Base-by-base conservation (phyloP, 176 grass and related monocot species). In the Musa schizocarpa region DNA sequence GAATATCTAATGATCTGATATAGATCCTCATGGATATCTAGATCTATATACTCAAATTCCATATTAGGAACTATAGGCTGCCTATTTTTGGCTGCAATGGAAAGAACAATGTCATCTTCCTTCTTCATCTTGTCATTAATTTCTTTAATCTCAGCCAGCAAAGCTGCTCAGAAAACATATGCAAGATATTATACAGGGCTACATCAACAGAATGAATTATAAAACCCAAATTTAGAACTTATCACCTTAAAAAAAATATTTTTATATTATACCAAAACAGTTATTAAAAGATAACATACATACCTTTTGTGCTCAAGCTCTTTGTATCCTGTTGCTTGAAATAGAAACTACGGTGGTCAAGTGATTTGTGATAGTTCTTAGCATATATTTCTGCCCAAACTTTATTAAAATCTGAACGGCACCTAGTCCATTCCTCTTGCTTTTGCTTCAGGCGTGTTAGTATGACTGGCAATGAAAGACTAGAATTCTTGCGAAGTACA, bases 271-370 rank as follows among this genome's bases (percentile, higher is more conserved):
- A 49, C 54, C 22, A n/a, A 12, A 50, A 48, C 5, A 11, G 27
- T 23, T 12, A 63, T 50, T 24, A 49, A 17, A 81, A 55, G 55
- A 57, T 49, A 43, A 43, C 4, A 43, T 74, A 51, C 68, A 57
- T 83, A 98, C 94, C 89, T 86, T 94, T 99, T 85, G 83, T 85
- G 78, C 90, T 89, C 70, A 99, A 88, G 67, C 81, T 99, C 88
- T 99, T 99, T 24, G 91, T 77, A 77, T 99, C 95, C 81, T 99
- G 90, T 88, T 99, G 95, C 84, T 99, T 99, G 88, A 99, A 99
- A 86, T 93, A 93, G 86, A 99, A 99, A 87, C 95, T 94, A 79
- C 95, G 86, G 66, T 99, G 95, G 27, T 99, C 95, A 65, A 99
- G 90, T 69, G 95, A 99, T 81, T 99, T 99, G 74, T 93, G 95